Base-by-base conservation (phyloP, 345 rosid genomes). In the Boechera retrofracta region DNA sequence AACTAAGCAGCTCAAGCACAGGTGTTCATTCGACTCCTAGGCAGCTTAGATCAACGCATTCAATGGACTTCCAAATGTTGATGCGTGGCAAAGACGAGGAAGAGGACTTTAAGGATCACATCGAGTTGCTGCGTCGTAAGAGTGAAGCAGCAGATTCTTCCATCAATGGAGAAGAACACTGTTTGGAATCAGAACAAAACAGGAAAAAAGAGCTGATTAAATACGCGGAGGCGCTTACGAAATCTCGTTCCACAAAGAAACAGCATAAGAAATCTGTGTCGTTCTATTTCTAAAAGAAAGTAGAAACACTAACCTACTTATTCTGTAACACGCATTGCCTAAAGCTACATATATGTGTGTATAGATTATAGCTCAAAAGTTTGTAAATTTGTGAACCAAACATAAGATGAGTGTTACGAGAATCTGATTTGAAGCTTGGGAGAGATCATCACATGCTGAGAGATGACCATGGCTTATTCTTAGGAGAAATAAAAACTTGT, bases 211-310 rank as follows among this genome's bases (percentile, higher is more conserved):
- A 92, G 59, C 54, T 94, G 83, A 47, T 64, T 33, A 94, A 92
- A 73, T 88, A 70, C 15, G 97, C 98, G 0, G 85, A 83, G 59
- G 97, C 67, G 32, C 78, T 94, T 42, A 87, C 74, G 74, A 83
- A 75, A 47, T 69, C 89, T 4, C 83, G 78, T n/a, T 31, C 83
- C 2, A 28, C 70, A 9, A 77, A 32, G 69, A 76, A 32, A 79
- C 12, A 18, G 13, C 86, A 69, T 42, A 84, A 82, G 81, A 94
- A 82, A 68, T 75, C 90, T 6, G 82, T 79, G 18, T 88, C 92
- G 1, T 80, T 28, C 66, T 66, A n/a, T 13, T 78, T 78, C 68
- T 78, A 47, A 59, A 47, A 41, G 67, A 26, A 11, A 76, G 59
- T 55, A 71, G 33, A 47, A 71, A 77, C 76, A 71, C 60, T 71